Percentiles rank a stretch among this genome's conserved stretches.
phyloP scores from a whole-genome alignment of 306 rosid species.

The Lathyrus sativus region DNA sequence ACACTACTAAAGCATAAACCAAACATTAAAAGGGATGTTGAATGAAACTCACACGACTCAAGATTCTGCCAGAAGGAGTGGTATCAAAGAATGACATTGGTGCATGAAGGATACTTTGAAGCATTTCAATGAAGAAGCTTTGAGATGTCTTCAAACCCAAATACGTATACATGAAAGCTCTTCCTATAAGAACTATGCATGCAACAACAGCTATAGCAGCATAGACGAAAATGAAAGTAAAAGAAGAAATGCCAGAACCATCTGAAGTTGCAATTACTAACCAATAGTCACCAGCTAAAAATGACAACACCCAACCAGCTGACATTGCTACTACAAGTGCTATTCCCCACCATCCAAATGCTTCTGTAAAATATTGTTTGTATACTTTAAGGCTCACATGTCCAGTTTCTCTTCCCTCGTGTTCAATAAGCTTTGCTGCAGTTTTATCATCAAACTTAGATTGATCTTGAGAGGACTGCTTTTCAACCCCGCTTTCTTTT shows the following conservation, averaged over 20 bases:
- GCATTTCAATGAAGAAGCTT: slow-evolving; percentile 62
- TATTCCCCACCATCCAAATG: slow-evolving; percentile 84
- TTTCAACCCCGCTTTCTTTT: slow-evolving; percentile 47
- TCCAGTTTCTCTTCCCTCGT: slow-evolving; percentile 82
- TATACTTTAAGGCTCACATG: slow-evolving; percentile 59
- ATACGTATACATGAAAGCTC: slow-evolving; percentile 49
- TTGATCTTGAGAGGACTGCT: slow-evolving; percentile 42
- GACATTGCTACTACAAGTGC: slow-evolving; percentile 51
- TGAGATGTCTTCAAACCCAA: slow-evolving; percentile 78
- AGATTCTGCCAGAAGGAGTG: slow-evolving; percentile 86
- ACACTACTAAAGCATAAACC: background rate
- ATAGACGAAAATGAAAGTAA: slow-evolving; percentile 59
- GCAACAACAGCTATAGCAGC: slow-evolving; percentile 50
- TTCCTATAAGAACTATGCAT: slow-evolving; percentile 37
- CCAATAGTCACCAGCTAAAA: slow-evolving; percentile 79
- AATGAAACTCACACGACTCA: slow-evolving; percentile 72
- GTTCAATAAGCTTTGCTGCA: slow-evolving; percentile 74
- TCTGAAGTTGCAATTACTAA: slow-evolving; percentile 69
- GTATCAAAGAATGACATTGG: slow-evolving; percentile 95
- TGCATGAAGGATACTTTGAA: slow-evolving; percentile 70
- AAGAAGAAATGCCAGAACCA: slow-evolving; percentile 44
- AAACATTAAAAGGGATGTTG: too few species aligned
- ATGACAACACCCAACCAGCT: slow-evolving; percentile 50
- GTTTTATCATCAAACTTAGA: slow-evolving; percentile 45
- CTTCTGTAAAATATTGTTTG: slow-evolving; percentile 76